These are phyloP conservation scores for Ceratocystis colombiana DNA, from an alignment of 2,329 filamentous ascomycete species.

Conservation along the genomic window DNA sequence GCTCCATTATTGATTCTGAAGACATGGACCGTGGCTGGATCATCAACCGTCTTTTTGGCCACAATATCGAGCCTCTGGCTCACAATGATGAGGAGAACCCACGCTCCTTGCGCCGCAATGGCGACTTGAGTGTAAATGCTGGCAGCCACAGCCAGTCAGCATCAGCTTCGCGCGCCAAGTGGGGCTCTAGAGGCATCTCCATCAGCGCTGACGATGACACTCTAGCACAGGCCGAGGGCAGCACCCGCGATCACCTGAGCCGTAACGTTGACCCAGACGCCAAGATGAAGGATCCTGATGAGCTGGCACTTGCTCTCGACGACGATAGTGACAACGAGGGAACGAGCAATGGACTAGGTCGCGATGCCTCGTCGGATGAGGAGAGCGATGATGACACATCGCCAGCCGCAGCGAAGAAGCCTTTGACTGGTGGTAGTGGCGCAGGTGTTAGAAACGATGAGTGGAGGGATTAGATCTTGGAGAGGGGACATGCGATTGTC, in stretches of 20 bases:
- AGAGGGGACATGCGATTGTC: not conserved
- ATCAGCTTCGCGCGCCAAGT: constrained; percentile 39
- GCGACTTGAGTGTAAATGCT: constrained; percentile 25
- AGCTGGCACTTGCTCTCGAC: constrained; percentile 50
- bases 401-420: constrained; percentile 16
- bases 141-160: constrained; percentile 7
- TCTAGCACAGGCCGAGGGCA: constrained; percentile 39
- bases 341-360: not conserved
- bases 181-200: constrained; percentile 56
- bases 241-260: constrained; percentile 39
- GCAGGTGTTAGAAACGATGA: constrained; percentile 38
- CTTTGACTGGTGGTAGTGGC: constrained; percentile 29
- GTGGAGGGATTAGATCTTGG: constrained; percentile 35
- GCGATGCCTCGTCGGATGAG: constrained; percentile 21
- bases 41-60: constrained; percentile 65
- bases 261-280: constrained; percentile 49
- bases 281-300: constrained; percentile 57
- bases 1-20: constrained; percentile 80
- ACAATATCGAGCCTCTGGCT: constrained; percentile 37
- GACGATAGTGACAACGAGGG: constrained; percentile 33
- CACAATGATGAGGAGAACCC: constrained; percentile 52
- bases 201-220: constrained; percentile 56
- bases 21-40: constrained; percentile 81
- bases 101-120: constrained; percentile 31
- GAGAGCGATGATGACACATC: constrained; percentile 24